Evolutionary conservation across 495 filamentous ascomycete genomes (phyloP).

Genomic region (Trichoderma orchidacearum): DNA sequence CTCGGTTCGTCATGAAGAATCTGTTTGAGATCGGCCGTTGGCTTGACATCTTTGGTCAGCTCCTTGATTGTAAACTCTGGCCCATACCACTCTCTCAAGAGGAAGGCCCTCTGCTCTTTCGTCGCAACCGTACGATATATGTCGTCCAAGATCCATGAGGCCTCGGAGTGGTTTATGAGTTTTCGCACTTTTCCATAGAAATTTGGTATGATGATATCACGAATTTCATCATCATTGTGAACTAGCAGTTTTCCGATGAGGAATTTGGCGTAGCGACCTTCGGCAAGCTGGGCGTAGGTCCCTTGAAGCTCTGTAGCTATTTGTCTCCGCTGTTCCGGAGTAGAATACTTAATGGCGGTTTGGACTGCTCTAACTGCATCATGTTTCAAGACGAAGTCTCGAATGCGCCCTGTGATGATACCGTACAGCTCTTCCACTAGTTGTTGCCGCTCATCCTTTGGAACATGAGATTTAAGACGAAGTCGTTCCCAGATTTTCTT

Average conservation of each 20-base stretch:
- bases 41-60: slow-evolving; percentile 32
- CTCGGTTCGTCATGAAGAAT: slow-evolving; percentile 67
- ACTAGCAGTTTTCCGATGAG: slow-evolving; percentile 88
- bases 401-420: slow-evolving; percentile 78
- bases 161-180: slow-evolving; percentile 89
- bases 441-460: slow-evolving; percentile 68
- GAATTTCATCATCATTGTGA: slow-evolving; percentile 70
- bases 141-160: slow-evolving; percentile 94
- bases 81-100: slow-evolving; percentile 95
- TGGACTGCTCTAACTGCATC: slow-evolving; percentile 91
- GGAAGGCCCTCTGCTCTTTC: slow-evolving; percentile 58
- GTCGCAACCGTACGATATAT: slow-evolving; percentile 80
- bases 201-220: slow-evolving; percentile 78
- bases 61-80: slow-evolving; percentile 81
- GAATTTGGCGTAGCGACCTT: slow-evolving; percentile 94
- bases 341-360: slow-evolving; percentile 92
- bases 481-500: slow-evolving; percentile 96
- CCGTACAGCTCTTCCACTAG: slow-evolving; percentile 79
- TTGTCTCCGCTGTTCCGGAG: slow-evolving; percentile 62
- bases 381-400: slow-evolving; percentile 96
- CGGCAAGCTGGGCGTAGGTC: slow-evolving; percentile 68
- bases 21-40: slow-evolving; percentile 43
- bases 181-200: slow-evolving; percentile 88
- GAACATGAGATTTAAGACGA: slow-evolving; percentile 81
- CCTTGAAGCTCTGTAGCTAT: slow-evolving; percentile 84